Base-by-base conservation (phyloP, 148 eudicot genomes). In the Persicaria maculosa region DNA sequence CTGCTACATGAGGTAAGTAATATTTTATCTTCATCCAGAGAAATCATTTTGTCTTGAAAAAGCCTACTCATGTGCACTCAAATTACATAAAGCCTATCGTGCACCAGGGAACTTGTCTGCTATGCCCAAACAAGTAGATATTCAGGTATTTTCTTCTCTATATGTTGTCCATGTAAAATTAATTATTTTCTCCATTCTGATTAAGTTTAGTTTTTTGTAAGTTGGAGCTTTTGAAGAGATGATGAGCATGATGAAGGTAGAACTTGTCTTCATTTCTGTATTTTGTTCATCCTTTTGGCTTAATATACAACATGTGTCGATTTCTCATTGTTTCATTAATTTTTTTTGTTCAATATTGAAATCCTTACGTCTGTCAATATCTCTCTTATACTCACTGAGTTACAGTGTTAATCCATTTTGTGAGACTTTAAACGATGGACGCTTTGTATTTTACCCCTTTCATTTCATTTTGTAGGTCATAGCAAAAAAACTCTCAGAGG, bases 171-270 rank as follows among this genome's bases (percentile, higher is more conserved):
- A n/a, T 68, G 40, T 46, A 43, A 19, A 22, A 12, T 11, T 47
- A 44, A 54, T 59, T 70, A n/a, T 15, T 71, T 58, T 7, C 73
- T 45, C 73, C 25, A 65, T 75, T 20, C 40, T 50, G 25, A 22
- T 22, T 22, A 22, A 67, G 4, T 40, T 47, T 46, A 55, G 58
- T 73, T 10, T 22, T 68, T 17, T 47, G 22, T 71, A 94, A 97
- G 98, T 94, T 76, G 96, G 87, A 17, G 90, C 81, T 78, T 89
- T 94, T 62, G 98, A 94, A 81, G 96, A 94, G 31, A 94, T 94
- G 58, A 84, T 91, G 44, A 81, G 79, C 74, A 96, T 90, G 73
- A 91, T 94, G 98, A 94, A 88, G 98, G 98, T 94, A 74, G 80
- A 79, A 64, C 12, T 2, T 15, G n/a, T 40, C 69, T 11, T 64